Evolutionary conservation across 108 stramenopile species (phyloP), one percentile per base, ranked within the genome.

Genomic region (Nannochloropsis granulata): DNA sequence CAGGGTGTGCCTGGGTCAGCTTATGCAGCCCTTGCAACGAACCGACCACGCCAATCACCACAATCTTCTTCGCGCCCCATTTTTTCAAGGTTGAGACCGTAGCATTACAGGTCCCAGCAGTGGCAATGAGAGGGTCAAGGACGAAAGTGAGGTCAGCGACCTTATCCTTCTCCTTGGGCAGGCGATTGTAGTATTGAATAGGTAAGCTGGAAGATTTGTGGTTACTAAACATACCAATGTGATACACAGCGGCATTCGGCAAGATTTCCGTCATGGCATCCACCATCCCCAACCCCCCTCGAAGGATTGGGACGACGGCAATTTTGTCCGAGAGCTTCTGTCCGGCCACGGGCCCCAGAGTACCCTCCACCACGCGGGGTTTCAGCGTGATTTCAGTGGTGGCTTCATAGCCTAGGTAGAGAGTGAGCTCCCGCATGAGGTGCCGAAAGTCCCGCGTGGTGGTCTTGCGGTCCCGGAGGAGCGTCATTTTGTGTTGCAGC

Each of bases 381-480:
- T 71, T 71, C 21, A 71, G 56, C 25, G 91, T 90, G 14, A 98
- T 87, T 44, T 85, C 84, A 13, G 90, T 82, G 23, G 96, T 98
- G 23, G 96, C 96, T 86, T 99, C 97, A 90, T 97, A 99, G 24
- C 95, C 98, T n/a, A 99, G 89, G 86, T 97, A 97, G 79, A 94
- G 96, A 44, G 97, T 98, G 44, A 99, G 89, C 89, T 98, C 97
- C 2, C 94, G 92, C 43, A 99, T 89, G 0, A 94, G 88, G 19
- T 90, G 78, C 43, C 98, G 94, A 84, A 99, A 99, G 9, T 95
- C 91, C 23, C 88, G 84, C 23, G 95, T 90, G 0, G 84, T 78
- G 0, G 96, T 97, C 79, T 92, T 86, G 25, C 85, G 86, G 79
- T 89, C 81, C 16, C 91, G 88, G 19, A 92, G 85, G 12, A 90